Conservation (phyloP, 164 flowering plant genomes). For the Umbilicus rupestris region DNA sequence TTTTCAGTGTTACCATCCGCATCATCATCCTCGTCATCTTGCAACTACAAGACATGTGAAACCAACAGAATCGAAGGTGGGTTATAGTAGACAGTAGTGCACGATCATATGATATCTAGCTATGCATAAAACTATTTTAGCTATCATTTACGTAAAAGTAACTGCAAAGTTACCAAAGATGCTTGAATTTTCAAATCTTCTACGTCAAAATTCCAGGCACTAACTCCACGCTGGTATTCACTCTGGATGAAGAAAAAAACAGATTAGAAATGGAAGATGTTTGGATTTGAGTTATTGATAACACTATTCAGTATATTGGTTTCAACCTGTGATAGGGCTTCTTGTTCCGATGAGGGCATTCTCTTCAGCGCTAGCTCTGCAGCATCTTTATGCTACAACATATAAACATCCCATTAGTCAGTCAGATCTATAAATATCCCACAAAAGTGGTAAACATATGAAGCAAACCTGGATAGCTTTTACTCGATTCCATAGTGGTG, state of each 20-base stretch:
- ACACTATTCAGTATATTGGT: too few relatives aligned
- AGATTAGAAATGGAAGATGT: not conserved
- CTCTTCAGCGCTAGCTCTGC: constrained; percentile 86
- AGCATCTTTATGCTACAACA: constrained; percentile 84
- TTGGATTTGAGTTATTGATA: not conserved
- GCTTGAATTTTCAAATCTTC: constrained; percentile 94
- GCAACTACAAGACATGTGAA: not conserved
- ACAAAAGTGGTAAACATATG: not conserved
- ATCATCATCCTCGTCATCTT: not conserved
- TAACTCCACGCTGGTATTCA: constrained; percentile 97
- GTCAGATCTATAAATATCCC: not conserved
- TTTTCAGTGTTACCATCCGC: not conserved
- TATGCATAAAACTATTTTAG: not conserved
- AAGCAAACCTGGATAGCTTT: constrained; percentile 73
- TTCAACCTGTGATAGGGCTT: constrained; percentile 87
- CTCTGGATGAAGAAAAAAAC: constrained; percentile 60
- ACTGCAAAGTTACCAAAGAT: constrained; percentile 38
- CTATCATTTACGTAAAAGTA: not conserved
- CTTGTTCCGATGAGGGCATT: constrained; percentile 95
- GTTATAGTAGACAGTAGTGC: too few relatives aligned
- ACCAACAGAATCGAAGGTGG: not conserved
- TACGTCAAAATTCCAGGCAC: constrained; percentile 97
- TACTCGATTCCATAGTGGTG: constrained; percentile 96
- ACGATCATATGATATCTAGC: too few relatives aligned
- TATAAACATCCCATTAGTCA: constrained; percentile 1